Conservation (phyloP, 2,329 filamentous ascomycete species). For the Diaporthe sp. region DNA sequence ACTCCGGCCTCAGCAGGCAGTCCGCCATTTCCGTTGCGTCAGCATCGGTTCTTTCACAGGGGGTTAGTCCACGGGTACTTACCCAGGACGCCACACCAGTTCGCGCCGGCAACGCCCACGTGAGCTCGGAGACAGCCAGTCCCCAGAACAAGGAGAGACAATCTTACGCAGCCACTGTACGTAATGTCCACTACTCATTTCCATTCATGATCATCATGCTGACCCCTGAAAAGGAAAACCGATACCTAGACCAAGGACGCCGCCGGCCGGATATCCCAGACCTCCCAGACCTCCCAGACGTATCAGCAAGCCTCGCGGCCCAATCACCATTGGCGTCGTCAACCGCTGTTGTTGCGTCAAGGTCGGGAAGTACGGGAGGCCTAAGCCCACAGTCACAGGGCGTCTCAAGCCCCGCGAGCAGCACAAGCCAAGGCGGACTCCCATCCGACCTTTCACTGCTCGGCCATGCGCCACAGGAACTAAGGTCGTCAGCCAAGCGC, state of each 20-base stretch:
- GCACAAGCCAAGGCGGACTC: not conserved
- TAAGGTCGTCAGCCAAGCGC: constrained; percentile 3
- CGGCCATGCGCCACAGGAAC: not conserved
- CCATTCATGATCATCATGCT: constrained; percentile 16
- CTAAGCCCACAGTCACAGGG: not conserved
- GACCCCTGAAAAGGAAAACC: constrained; percentile 34
- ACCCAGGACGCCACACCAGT: not conserved
- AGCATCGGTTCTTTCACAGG: constrained; percentile 16
- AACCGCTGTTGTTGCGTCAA: not conserved
- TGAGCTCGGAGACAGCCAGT: constrained; percentile 26
- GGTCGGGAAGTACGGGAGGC: not conserved
- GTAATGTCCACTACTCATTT: not conserved
- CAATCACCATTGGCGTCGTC: constrained; percentile 3
- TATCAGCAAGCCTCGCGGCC: not conserved
- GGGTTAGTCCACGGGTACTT: not conserved
- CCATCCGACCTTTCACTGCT: not conserved
- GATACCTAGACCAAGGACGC: not conserved
- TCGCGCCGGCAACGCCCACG: constrained; percentile 11
- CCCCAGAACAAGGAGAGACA: too few species aligned
- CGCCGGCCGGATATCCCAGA: not conserved
- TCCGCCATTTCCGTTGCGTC: not conserved
- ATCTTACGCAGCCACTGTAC: too few species aligned
- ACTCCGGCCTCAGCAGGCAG: constrained; percentile 14
- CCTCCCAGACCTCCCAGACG: not conserved
- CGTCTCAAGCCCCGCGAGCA: not conserved